Conservation (phyloP, 257 asterid species). For the Nyctanthes arbortristis region DNA sequence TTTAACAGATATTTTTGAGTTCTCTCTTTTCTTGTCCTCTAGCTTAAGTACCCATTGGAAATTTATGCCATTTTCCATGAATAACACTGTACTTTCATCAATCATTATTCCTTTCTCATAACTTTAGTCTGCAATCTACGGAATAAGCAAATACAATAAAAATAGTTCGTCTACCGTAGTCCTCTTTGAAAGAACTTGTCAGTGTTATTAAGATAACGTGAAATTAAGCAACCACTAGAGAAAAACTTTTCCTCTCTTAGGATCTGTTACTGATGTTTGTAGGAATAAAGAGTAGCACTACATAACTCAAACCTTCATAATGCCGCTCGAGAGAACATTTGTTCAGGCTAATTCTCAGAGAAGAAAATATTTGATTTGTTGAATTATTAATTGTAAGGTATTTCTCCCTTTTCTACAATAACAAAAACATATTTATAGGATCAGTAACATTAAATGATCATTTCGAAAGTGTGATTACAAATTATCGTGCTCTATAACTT, state of each 20-base stretch:
- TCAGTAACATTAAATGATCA: not conserved
- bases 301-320: not conserved
- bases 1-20: not conserved
- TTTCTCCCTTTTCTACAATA: not conserved
- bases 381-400: not conserved
- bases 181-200: not conserved
- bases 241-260: not conserved
- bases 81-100: too few relatives aligned
- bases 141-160: too few relatives aligned
- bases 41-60: too few relatives aligned
- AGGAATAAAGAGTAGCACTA: not conserved
- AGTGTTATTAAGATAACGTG: not conserved
- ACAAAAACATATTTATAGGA: not conserved
- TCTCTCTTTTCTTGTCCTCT: not conserved
- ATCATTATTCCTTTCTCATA: too few relatives aligned
- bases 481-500: slow-evolving; percentile 81
- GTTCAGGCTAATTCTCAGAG: not conserved
- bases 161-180: too few relatives aligned
- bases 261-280: too few relatives aligned
- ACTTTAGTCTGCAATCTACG: too few relatives aligned
- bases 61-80: too few relatives aligned
- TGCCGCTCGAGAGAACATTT: not conserved
- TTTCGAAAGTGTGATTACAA: slow-evolving; percentile 34
- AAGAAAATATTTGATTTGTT: not conserved
- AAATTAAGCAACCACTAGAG: not conserved